Evolutionary conservation across 129 eudicot genomes (phyloP), one percentile per base, ranked within the genome.

Genomic region (Scalesia atractyloides): DNA sequence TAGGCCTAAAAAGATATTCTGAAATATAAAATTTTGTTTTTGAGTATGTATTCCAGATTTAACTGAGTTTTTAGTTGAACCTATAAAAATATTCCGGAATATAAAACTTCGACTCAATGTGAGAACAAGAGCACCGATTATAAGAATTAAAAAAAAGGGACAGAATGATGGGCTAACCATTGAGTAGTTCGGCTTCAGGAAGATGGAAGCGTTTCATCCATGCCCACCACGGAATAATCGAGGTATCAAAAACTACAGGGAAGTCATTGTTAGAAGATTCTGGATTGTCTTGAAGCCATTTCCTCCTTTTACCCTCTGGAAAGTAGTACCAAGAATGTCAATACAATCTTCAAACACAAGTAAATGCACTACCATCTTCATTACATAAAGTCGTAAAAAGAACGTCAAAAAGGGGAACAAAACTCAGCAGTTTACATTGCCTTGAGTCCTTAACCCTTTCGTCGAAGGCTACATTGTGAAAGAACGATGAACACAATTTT

Each of bases 161-260:
- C 13, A 63, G 44, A 15, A 63, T 7, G 26, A 63, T 7, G 26
- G 15, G 68, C 90, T 67, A 80, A 93, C 97, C 99, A 30, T 95
- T 95, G 64, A 95, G 96, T 46, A 84, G 52, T 73, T 95, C 99
- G 22, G 99, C 99, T 84, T 95, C 99, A 2, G 99, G 99, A 79
- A 95, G 99, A 82, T 95, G 99, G 79, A 90, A 95, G 51, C 96
- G 82, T 73, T 88, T 95, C 77, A 90, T 77, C 99, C 99, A 95
- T 59, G 96, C 97, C 99, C 97, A 95, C 99, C 99, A 95, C 5
- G 99, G 99, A 77, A 95, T 82, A 69, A 88, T 86, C 46, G 99
- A 88, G 41, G 99, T 95, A 84, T 95, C 97, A 26, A 95, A 95
- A 76, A 82, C 80, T 36, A 95, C 83, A 33, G 97, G 99, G 64